Conservation (phyloP, 148 eudicot species). For the Rhododendron griersonianum region DNA sequence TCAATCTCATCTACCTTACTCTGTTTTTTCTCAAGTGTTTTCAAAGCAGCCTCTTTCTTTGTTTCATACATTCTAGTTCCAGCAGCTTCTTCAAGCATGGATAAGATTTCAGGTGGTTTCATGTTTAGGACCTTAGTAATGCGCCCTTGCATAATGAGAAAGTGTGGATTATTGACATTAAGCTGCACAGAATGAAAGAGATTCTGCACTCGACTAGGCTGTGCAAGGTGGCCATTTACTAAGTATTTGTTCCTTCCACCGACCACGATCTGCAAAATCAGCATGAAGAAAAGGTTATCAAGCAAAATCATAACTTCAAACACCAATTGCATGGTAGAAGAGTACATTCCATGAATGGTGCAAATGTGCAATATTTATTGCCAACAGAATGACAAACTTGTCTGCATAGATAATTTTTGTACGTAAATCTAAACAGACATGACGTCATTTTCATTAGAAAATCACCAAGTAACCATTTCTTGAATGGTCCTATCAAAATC, state of each 20-base stretch:
- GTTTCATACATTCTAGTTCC: slow-evolving; percentile 99
- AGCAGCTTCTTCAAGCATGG: slow-evolving; percentile 99
- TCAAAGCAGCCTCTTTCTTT: slow-evolving; percentile 91
- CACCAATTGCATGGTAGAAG: background rate
- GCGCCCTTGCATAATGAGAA: slow-evolving; percentile 99
- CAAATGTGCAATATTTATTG: background rate
- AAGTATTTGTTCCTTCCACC: slow-evolving; percentile 98
- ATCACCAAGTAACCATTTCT: background rate
- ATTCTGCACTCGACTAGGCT: slow-evolving; percentile 97
- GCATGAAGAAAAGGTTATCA: slow-evolving; percentile 9
- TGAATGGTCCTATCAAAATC: background rate
- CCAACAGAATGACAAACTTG: background rate
- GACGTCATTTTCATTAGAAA: background rate
- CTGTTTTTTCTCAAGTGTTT: slow-evolving; percentile 92
- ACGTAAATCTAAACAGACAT: background rate
- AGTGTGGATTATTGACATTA: slow-evolving; percentile 96
- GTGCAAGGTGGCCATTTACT: slow-evolving; percentile 98
- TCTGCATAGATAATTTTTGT: too few species aligned
- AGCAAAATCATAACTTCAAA: background rate
- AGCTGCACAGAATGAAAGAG: slow-evolving; percentile 98
- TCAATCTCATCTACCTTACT: slow-evolving; percentile 91
- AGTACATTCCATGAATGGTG: background rate
- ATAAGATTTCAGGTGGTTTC: slow-evolving; percentile 99
- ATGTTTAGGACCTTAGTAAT: slow-evolving; percentile 95
- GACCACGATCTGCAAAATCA: slow-evolving; percentile 77